A percentile compares a stretch with the other conserved stretches of the same genome.
phyloP scores from a whole-genome alignment of 805 yeast species.

The Kodamaea hsintzibuensis region DNA sequence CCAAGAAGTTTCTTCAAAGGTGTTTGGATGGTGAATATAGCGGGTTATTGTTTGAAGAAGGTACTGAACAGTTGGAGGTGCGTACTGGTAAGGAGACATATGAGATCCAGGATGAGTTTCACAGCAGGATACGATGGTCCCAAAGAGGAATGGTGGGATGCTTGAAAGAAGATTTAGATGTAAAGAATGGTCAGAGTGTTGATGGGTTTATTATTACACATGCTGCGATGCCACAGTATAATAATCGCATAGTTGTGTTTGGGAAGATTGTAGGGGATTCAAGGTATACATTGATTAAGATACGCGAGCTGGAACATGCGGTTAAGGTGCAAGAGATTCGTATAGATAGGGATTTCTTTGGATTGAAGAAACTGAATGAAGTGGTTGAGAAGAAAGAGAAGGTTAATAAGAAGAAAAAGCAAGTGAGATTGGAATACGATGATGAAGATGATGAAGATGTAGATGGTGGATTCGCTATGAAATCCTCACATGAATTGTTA shows the following conservation, averaged over 20 bases:
- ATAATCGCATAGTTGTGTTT: constrained; percentile 44
- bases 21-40: constrained; percentile 46
- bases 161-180: constrained; percentile 34
- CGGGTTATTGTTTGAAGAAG: constrained; percentile 38
- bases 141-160: constrained; percentile 58
- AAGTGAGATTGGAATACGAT: constrained; percentile 35
- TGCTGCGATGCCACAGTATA: constrained; percentile 45
- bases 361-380: constrained; percentile 16
- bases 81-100: constrained; percentile 11
- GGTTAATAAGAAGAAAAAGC: constrained; percentile 27
- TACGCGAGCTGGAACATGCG: constrained; percentile 57
- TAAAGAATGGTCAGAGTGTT: constrained; percentile 18
- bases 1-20: constrained; percentile 48
- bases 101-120: constrained; percentile 42
- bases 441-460: constrained; percentile 38
- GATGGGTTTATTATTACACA: constrained; percentile 46
- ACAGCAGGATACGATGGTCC: constrained; percentile 50
- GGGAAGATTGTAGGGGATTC: constrained; percentile 62
- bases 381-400: constrained; percentile 17
- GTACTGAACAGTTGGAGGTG: not conserved
- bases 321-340: constrained; percentile 41
- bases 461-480: constrained; percentile 37
- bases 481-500: constrained; percentile 42
- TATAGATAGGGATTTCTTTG: constrained; percentile 51
- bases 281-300: constrained; percentile 51